phyloP scores from a whole-genome alignment of 108 stramenopile species.

The Nitzschia palea region DNA sequence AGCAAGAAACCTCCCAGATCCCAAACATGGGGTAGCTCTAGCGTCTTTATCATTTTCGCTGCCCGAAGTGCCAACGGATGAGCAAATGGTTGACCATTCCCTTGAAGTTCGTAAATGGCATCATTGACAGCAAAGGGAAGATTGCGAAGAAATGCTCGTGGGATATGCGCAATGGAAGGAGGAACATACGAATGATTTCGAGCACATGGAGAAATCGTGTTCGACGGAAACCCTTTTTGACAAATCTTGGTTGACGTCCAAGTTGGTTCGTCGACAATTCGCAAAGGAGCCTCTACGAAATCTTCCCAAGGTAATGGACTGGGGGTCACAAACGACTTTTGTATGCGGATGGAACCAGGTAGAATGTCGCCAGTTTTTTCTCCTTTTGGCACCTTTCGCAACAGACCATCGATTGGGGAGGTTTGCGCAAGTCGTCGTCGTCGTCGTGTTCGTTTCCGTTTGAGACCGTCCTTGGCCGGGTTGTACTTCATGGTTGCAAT shows the following conservation, averaged over 20 bases:
- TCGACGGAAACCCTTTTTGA: constrained; percentile 25
- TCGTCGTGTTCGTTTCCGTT: background rate
- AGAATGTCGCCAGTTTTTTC: background rate
- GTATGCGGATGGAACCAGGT: constrained; percentile 11
- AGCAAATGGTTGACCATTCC: constrained; percentile 10
- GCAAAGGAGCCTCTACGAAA: constrained; percentile 19
- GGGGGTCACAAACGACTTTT: constrained; percentile 28
- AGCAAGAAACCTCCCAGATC: constrained; percentile 14
- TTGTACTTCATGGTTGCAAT: constrained; percentile 3
- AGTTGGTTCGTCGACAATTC: background rate
- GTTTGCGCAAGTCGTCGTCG: background rate
- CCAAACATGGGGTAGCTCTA: constrained; percentile 15
- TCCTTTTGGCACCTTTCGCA: background rate
- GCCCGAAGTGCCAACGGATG: constrained; percentile 20
- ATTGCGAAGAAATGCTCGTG: constrained; percentile 23
- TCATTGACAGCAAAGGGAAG: constrained; percentile 17
- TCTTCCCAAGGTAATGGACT: constrained; percentile 16
- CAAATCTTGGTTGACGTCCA: background rate
- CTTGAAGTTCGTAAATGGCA: constrained; percentile 21
- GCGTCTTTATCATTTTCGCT: constrained; percentile 19
- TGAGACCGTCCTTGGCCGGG: background rate
- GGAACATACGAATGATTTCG: constrained; percentile 22
- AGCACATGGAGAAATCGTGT: constrained; percentile 21
- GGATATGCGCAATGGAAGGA: constrained; percentile 11
- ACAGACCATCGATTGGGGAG: too few relatives aligned